These are phyloP conservation scores for Cladosporium sp. DNA, from an alignment of 2,329 filamentous ascomycete species.

Conservation along the genomic window DNA sequence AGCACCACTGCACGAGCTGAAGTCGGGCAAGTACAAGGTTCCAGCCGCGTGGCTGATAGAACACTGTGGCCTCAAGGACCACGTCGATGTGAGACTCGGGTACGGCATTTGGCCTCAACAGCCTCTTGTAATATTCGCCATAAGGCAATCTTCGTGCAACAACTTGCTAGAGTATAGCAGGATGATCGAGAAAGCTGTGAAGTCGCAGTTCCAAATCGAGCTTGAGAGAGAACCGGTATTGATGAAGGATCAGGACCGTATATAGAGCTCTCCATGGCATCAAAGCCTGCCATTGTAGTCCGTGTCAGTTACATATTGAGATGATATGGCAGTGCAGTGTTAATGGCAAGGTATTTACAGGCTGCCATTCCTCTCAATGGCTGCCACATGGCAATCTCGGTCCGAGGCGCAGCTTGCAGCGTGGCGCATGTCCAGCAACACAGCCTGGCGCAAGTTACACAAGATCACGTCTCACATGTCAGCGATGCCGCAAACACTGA, in stretches of 20 bases:
- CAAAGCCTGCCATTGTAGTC: neutral
- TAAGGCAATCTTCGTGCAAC: neutral
- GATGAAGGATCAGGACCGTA: neutral
- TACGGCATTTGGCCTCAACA: neutral
- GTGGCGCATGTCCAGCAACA: neutral
- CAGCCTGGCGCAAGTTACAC: neutral
- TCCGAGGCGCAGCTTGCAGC: neutral
- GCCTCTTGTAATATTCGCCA: neutral
- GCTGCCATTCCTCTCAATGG: neutral
- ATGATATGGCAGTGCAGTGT: neutral
- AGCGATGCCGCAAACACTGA: neutral
- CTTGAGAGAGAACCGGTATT: conserved; percentile 5
- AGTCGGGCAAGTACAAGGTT: neutral
- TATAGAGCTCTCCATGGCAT: neutral
- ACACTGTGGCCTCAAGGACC: conserved; percentile 4
- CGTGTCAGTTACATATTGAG: neutral
- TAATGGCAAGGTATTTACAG: neutral
- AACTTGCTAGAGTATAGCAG: neutral
- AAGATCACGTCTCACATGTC: neutral
- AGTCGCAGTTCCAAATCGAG: neutral
- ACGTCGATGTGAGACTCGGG: neutral
- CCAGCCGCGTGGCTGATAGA: conserved; percentile 14
- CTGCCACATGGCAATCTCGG: neutral
- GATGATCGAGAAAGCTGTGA: neutral
- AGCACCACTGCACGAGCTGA: neutral